Evolutionary conservation across 2,329 filamentous ascomycete genomes (phyloP).

Genomic region (Colletotrichum trifolii): DNA sequence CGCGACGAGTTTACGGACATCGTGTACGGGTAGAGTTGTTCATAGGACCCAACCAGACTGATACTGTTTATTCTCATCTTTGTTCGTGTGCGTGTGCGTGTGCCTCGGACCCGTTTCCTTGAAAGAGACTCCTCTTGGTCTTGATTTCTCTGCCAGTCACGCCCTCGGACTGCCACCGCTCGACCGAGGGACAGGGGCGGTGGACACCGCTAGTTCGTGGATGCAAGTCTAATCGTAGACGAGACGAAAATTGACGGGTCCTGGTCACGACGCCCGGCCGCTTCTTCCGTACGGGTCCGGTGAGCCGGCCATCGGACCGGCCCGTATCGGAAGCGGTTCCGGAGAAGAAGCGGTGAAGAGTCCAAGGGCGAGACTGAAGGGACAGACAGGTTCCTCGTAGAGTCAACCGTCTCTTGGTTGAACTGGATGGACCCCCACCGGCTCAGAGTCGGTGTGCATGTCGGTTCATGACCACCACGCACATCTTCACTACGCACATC

Average conservation of each 20-base stretch:
- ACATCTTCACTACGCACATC: neutral
- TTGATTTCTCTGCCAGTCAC: neutral
- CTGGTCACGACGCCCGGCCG: neutral
- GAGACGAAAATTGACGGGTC: conserved; percentile 1
- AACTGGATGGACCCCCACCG: too few species aligned
- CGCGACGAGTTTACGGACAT: conserved; percentile 4
- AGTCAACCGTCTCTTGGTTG: too few species aligned
- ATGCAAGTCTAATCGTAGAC: neutral
- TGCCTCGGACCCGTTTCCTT: neutral
- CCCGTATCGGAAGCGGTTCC: conserved; percentile 19
- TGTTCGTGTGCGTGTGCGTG: too few species aligned
- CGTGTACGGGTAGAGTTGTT: conserved; percentile 13
- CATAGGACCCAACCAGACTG: conserved; percentile 18
- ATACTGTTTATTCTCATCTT: neutral
- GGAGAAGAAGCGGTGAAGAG: conserved; percentile 32
- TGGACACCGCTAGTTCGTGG: neutral
- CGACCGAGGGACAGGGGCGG: neutral
- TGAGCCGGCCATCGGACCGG: conserved; percentile 24
- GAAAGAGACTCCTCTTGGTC: neutral
- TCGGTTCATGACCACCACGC: neutral
- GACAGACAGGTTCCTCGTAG: neutral
- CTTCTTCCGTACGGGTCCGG: conserved; percentile 11
- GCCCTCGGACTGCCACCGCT: neutral
- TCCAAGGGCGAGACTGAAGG: neutral
- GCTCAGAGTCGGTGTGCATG: too few species aligned